Evolutionary conservation across 306 rosid species (phyloP), one percentile per base, ranked within the genome.

Genomic region (Elaeagnus macrophylla): DNA sequence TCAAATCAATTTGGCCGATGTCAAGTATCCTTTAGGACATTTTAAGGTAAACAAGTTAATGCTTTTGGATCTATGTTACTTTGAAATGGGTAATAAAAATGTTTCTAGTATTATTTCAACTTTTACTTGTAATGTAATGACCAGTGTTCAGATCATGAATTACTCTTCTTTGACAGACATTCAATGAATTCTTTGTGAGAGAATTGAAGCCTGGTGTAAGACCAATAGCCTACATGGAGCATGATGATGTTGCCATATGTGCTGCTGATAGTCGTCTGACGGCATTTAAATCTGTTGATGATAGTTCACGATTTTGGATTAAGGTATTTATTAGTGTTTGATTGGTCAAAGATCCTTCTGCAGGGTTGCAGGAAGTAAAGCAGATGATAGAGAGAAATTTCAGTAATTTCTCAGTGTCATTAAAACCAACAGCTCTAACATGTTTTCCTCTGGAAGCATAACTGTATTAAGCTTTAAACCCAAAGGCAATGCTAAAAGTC

Each of bases 251-350:
- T 67, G 97, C 95, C 41, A 79, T 82, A 48, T 84, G 91, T 68
- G 95, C 84, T 48, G 96, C 95, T 60, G 97, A 91, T 76, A 65
- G 95, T 72, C 95, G 97, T 71, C 78, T 91, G 36, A 86, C 61
- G 70, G 95, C 97, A 43, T 91, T 91, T 68, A 78, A 73, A 60
- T 72, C 95, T 51, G 66, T 74, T 66, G 86, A 82, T 62, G 95
- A 86, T 37, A 68, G 94, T 74, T 64, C 65, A 65, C 78, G 97
- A 74, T 82, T 86, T 72, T 91, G 97, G 95, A 80, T 91, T n/a
- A 91, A 91, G 97, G 97, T 91, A 83, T 57, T 57, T 67, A 57
- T 45, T 13, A 6, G 15, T 17, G 5, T 12, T 17, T 45, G n/a
- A 45, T 25, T 3, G 2, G 32, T 25, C 32, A 25, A 25, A 25